These are phyloP conservation scores for Trichoderma endophyticum DNA, from an alignment of 2,329 filamentous ascomycete species.

Conservation along the genomic window DNA sequence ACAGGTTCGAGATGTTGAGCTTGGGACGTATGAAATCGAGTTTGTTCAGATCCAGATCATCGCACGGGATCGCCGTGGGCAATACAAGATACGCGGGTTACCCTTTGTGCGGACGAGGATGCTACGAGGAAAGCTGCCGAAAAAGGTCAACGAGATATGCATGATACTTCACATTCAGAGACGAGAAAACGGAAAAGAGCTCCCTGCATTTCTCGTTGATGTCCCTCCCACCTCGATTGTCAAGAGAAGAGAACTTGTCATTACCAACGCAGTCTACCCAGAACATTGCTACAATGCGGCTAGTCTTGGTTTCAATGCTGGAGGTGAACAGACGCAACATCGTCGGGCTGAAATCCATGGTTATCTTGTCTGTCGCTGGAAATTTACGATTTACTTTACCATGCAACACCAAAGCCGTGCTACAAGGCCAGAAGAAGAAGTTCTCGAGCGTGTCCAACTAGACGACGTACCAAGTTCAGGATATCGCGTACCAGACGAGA, in stretches of 20 bases:
- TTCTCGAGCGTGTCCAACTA: slow-evolving; percentile 32
- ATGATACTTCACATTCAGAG: slow-evolving; percentile 38
- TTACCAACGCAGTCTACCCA: slow-evolving; percentile 55
- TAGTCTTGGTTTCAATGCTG: slow-evolving; percentile 22
- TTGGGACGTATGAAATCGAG: slow-evolving; percentile 29
- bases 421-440: slow-evolving; percentile 35
- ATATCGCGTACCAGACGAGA: slow-evolving; percentile 31
- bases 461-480: slow-evolving; percentile 31
- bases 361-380: slow-evolving; percentile 53
- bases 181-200: slow-evolving; percentile 29
- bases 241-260: slow-evolving; percentile 41
- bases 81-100: slow-evolving; percentile 36
- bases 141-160: slow-evolving; percentile 43
- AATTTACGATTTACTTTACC: slow-evolving; percentile 30
- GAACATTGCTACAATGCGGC: slow-evolving; percentile 29
- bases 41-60: slow-evolving; percentile 45
- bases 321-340: background rate
- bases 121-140: slow-evolving; percentile 36
- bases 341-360: slow-evolving; percentile 23
- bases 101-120: slow-evolving; percentile 37
- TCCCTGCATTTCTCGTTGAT: slow-evolving; percentile 42
- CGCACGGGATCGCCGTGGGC: slow-evolving; percentile 27
- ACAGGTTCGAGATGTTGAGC: slow-evolving; percentile 25
- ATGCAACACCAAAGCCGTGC: slow-evolving; percentile 20
- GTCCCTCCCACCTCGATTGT: slow-evolving; percentile 39